Percentiles rank a stretch among this genome's conserved stretches.
phyloP scores from a whole-genome alignment of 768 basidiomycete genomes.

The Boletus rubropictus region DNA sequence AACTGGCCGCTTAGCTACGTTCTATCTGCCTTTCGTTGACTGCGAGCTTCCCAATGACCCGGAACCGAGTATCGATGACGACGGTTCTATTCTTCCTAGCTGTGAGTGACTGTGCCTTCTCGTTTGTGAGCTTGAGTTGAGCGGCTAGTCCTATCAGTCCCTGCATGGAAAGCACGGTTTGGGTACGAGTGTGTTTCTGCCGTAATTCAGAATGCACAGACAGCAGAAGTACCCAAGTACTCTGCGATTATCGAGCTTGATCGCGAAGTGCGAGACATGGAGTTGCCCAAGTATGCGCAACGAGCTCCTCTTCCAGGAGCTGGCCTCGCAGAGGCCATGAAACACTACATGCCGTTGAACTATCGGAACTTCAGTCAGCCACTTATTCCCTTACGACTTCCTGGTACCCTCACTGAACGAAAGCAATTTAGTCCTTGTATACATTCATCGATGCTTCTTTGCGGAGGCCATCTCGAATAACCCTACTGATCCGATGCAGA shows the following conservation, averaged over 20 bases:
- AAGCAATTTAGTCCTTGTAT: conserved; percentile 49
- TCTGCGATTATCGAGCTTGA: conserved; percentile 59
- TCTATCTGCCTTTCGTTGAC: conserved; percentile 67
- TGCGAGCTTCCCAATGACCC: conserved; percentile 62
- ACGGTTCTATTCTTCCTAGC: conserved; percentile 52
- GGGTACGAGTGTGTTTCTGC: conserved; percentile 60
- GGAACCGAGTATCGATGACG: conserved; percentile 51
- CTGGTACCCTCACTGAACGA: background rate
- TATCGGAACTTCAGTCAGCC: conserved; percentile 63
- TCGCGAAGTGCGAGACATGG: conserved; percentile 62
- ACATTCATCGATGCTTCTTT: conserved; percentile 73
- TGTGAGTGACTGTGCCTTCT: conserved; percentile 39
- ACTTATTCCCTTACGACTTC: background rate
- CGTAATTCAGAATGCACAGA: conserved; percentile 65
- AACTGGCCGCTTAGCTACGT: conserved; percentile 63
- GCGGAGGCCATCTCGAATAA: conserved; percentile 63
- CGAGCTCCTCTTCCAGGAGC: conserved; percentile 43
- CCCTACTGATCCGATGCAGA: conserved; percentile 63
- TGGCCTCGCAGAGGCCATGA: conserved; percentile 60
- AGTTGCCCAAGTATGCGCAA: conserved; percentile 56
- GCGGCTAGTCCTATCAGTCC: conserved; percentile 36
- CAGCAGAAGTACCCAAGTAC: conserved; percentile 57
- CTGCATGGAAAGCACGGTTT: conserved; percentile 66
- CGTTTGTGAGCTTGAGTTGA: background rate
- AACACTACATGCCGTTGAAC: conserved; percentile 68